Conservation (phyloP, 768 basidiomycete genomes). For the Macrolepiota albuminosa region DNA sequence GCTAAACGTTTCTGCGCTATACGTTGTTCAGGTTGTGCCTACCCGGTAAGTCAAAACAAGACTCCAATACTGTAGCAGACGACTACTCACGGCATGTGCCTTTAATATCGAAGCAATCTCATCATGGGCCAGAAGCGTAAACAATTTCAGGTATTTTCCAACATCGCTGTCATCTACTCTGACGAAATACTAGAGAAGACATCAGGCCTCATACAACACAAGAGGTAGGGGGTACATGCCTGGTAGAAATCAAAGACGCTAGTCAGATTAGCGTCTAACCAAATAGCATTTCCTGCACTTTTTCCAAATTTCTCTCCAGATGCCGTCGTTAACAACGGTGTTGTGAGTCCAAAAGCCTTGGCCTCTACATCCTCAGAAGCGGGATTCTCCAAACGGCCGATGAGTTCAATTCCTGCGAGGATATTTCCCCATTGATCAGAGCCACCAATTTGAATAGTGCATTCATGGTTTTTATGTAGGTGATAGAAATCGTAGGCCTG, state of each 20-base stretch:
- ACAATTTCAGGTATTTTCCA: slow-evolving; percentile 71
- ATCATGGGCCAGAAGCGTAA: slow-evolving; percentile 67
- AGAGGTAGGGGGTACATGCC: slow-evolving; percentile 33
- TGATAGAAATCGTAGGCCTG: slow-evolving; percentile 95
- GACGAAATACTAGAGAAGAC: slow-evolving; percentile 72
- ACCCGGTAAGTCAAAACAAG: neutral
- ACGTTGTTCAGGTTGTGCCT: slow-evolving; percentile 40
- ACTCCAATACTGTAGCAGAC: neutral
- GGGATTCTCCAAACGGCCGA: slow-evolving; percentile 46
- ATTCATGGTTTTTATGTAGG: slow-evolving; percentile 58
- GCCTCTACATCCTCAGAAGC: slow-evolving; percentile 18
- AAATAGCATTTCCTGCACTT: slow-evolving; percentile 92
- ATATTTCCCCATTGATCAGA: slow-evolving; percentile 99
- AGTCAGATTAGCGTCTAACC: slow-evolving; percentile 77
- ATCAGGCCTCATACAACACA: neutral
- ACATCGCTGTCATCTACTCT: slow-evolving; percentile 78
- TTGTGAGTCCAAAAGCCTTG: slow-evolving; percentile 78
- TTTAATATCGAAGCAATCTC: slow-evolving; percentile 53
- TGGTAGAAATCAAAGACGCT: slow-evolving; percentile 95
- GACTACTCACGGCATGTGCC: slow-evolving; percentile 48
- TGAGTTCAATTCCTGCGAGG: slow-evolving; percentile 87
- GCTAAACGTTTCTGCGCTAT: slow-evolving; percentile 46
- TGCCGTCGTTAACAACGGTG: slow-evolving; percentile 88
- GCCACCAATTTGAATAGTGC: slow-evolving; percentile 89
- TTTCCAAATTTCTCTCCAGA: slow-evolving; percentile 96